These are phyloP conservation scores for Boletellus sp. DNA, from an alignment of 768 basidiomycete genomes.

Conservation along the genomic window DNA sequence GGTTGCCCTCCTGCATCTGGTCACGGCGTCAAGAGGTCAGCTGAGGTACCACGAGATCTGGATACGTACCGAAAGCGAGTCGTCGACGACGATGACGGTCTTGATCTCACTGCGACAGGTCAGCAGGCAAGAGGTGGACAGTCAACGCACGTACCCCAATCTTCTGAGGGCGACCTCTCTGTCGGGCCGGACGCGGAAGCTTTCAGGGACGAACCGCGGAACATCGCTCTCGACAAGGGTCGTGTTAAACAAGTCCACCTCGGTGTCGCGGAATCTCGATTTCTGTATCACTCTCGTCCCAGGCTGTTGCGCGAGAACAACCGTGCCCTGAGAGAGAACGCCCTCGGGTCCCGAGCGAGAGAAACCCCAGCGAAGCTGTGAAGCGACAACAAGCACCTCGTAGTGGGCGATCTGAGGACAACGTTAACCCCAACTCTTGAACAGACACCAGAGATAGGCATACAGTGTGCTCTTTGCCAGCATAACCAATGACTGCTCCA, in stretches of 20 bases:
- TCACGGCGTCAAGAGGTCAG: background rate
- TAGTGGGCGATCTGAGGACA: constrained; percentile 27
- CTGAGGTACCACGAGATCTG: background rate
- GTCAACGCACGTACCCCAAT: constrained; percentile 25
- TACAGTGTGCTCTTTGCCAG: constrained; percentile 34
- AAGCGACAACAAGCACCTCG: constrained; percentile 36
- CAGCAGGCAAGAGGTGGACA: background rate
- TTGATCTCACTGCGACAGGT: constrained; percentile 32
- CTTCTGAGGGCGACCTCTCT: constrained; percentile 21
- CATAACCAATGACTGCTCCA: constrained; percentile 32
- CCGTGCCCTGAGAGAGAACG: constrained; percentile 25
- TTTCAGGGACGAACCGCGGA: constrained; percentile 22
- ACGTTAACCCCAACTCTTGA: background rate
- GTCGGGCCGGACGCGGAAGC: constrained; percentile 6
- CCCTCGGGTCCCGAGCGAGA: constrained; percentile 8
- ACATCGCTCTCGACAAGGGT: constrained; percentile 28
- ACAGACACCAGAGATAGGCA: background rate
- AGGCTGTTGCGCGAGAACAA: constrained; percentile 28
- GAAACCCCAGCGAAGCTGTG: constrained; percentile 32
- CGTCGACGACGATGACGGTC: constrained; percentile 40
- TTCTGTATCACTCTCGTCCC: background rate
- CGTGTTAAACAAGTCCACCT: constrained; percentile 23
- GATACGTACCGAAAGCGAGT: constrained; percentile 35
- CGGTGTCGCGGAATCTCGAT: constrained; percentile 1
- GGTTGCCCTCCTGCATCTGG: constrained; percentile 38